phyloP scores from a whole-genome alignment of 345 rosid species.

The Populus alba region DNA sequence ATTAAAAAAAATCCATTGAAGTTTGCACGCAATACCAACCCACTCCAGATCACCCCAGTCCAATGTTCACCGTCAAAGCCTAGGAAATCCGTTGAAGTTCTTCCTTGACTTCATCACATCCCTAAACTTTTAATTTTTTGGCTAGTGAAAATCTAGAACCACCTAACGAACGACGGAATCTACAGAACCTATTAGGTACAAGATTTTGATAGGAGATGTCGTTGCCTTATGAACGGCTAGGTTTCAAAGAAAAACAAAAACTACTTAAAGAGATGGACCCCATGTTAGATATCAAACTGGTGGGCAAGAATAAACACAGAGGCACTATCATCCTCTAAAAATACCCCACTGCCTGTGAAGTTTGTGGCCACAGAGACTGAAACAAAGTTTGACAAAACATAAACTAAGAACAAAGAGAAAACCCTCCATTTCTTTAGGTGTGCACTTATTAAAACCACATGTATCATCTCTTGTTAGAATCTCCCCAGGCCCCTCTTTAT shows the following conservation, averaged over 20 bases:
- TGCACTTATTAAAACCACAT: not conserved
- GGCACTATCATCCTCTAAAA: slow-evolving; percentile 13
- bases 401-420: not conserved
- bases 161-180: too few species aligned
- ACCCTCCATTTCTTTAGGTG: not conserved
- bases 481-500: not conserved
- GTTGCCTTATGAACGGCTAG: not conserved
- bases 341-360: slow-evolving; percentile 17
- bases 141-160: not conserved
- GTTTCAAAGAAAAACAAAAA: not conserved
- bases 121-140: not conserved
- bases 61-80: too few species aligned
- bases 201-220: not conserved
- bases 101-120: too few species aligned
- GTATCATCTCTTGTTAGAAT: not conserved
- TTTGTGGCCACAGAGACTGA: slow-evolving; percentile 20
- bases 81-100: too few species aligned
- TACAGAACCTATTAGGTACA: too few species aligned
- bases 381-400: not conserved
- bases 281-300: slow-evolving; percentile 24
- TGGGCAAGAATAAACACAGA: slow-evolving; percentile 19
- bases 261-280: slow-evolving; percentile 8
- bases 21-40: too few species aligned
- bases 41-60: too few species aligned
- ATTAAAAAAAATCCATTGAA: too few species aligned